Conservation (phyloP, 2,329 filamentous ascomycete genomes). For the Alternaria metachromatica region DNA sequence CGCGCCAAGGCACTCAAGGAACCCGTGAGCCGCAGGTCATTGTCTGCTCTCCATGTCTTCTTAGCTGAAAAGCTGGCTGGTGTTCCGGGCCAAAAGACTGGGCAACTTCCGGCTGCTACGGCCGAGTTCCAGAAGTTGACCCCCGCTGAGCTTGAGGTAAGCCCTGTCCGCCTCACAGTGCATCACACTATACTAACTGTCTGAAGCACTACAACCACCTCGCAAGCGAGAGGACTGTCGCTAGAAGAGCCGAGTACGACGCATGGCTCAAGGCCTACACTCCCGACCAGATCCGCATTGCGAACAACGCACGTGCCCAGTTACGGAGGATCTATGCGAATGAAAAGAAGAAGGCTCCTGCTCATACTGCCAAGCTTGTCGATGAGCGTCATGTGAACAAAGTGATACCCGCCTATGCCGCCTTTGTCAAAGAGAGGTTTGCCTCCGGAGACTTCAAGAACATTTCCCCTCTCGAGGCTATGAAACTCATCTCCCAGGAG, state of each 20-base stretch:
- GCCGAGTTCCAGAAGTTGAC: conserved; percentile 35
- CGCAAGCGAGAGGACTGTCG: conserved; percentile 55
- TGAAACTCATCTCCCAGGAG: conserved; percentile 53
- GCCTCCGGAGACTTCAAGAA: conserved; percentile 59
- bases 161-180: background rate
- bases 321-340: conserved; percentile 36
- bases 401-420: conserved; percentile 43
- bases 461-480: conserved; percentile 50
- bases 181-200: conserved; percentile 5
- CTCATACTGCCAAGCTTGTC: conserved; percentile 45
- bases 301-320: conserved; percentile 63
- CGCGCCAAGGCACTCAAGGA: conserved; percentile 48
- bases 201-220: conserved; percentile 61
- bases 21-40: conserved; percentile 19
- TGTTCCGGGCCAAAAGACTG: background rate
- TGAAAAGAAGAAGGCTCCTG: conserved; percentile 8
- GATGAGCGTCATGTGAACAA: conserved; percentile 63
- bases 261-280: conserved; percentile 64
- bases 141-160: conserved; percentile 47
- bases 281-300: conserved; percentile 63
- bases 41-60: conserved; percentile 37
- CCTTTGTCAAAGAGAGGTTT: conserved; percentile 56
- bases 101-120: background rate
- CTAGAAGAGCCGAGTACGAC: conserved; percentile 55
- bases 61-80: conserved; percentile 23